Evolutionary conservation across 192 early-diverging fungal species (phyloP), one percentile per base, ranked within the genome.

Genomic region (Rhizoclosmatium globosum): DNA sequence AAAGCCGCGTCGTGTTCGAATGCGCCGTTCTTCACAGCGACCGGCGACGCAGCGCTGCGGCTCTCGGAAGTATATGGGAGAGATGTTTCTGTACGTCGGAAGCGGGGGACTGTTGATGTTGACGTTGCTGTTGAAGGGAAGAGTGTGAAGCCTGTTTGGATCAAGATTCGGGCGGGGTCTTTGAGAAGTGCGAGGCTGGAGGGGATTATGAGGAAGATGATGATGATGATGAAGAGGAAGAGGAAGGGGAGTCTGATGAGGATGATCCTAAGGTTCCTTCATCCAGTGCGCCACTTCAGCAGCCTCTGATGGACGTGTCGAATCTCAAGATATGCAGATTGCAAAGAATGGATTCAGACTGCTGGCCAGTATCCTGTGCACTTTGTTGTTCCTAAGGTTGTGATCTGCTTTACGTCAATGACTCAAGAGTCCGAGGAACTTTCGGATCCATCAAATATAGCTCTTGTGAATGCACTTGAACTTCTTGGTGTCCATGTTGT

Each of bases 111-210:
- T 3, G 15, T n/a, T 19, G 64, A 47, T 2, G 79, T 84, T 13
- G 77, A 86, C 17, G 82, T 88, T 2, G 83, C 83, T 65, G 59
- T 88, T 1, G 81, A 81, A 7, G 79, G 77, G 4, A 66, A 65
- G 41, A 15, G 56, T 19, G 85, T 83, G 19, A 59, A 58, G 46
- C 17, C 56, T 6, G 19, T 70, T 13, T 88, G 87, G 87, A 71
- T 88, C 23, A 88, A 88, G 64, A 83, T 85, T 6, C 85, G 87
- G 53, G 84, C 87, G 1, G 81, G 81, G 2, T 46, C 64, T 0
- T n/a, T 86, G 57, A 78, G 66, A 39, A 44, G 42, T 48, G 59
- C 21, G 39, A 17, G 56, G 15, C 76, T 78, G 46, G 74, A 82
- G 19, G 17, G 3, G n/a, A n/a, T n/a, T n/a, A n/a, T n/a, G n/a